A percentile compares a stretch with the other conserved stretches of the same genome.
These are phyloP conservation scores for Vachellia collinsii DNA, from an alignment of 306 rosid genomes.

Conservation along the genomic window DNA sequence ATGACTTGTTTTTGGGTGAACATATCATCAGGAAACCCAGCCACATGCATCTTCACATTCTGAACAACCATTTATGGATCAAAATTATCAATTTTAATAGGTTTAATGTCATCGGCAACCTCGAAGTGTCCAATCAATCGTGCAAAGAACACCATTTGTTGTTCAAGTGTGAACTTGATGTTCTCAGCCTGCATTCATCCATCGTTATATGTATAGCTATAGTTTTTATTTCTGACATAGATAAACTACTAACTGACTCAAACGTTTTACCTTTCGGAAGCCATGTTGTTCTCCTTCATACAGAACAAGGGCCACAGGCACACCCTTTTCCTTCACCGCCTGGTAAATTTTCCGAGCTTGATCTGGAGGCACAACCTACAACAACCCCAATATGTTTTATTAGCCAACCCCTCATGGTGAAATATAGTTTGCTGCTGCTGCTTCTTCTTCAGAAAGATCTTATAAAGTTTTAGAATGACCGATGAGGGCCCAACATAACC, in stretches of 20 bases:
- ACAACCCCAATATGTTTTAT: neutral
- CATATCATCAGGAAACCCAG: neutral
- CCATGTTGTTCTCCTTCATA: conserved; percentile 99
- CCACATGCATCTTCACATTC: neutral
- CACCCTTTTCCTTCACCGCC: conserved; percentile 80
- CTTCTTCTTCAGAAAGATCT: neutral
- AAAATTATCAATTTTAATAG: conserved; percentile 67
- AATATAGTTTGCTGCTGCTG: neutral
- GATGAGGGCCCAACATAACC: neutral
- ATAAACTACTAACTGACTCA: conserved; percentile 6
- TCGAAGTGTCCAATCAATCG: conserved; percentile 74
- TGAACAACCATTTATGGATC: neutral
- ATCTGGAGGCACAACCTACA: conserved; percentile 83
- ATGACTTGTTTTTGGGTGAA: too few relatives aligned
- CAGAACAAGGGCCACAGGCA: conserved; percentile 93
- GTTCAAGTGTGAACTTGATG: conserved; percentile 90
- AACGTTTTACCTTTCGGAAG: conserved; percentile 73
- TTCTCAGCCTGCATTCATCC: conserved; percentile 77
- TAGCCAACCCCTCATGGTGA: too few relatives aligned
- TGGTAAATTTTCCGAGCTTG: conserved; percentile 82
- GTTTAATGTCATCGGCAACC: conserved; percentile 85
- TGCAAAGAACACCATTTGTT: conserved; percentile 98
- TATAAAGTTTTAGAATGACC: neutral
- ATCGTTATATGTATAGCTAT: conserved; percentile 21
- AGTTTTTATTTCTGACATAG: conserved; percentile 16